phyloP scores from a whole-genome alignment of 2,329 filamentous ascomycete species.

The Knufia fluminis region DNA sequence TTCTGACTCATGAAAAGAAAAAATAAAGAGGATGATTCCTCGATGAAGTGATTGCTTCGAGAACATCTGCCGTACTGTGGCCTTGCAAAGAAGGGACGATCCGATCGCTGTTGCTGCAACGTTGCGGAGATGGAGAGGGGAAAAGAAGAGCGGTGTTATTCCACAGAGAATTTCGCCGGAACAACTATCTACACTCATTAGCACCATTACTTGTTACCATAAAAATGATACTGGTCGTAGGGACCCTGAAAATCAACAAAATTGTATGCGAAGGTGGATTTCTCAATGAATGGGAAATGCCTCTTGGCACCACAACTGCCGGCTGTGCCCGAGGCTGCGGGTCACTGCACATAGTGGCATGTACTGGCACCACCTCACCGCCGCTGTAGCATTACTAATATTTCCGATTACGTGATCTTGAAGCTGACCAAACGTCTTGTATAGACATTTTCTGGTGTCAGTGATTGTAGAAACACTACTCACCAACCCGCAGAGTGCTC shows the following conservation, averaged over 20 bases:
- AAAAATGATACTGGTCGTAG: slow-evolving; percentile 3
- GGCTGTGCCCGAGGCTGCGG: not conserved
- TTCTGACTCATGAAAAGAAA: slow-evolving; percentile 2
- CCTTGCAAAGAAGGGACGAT: not conserved
- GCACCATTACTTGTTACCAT: not conserved
- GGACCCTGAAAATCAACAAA: slow-evolving; percentile 2
- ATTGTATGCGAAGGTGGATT: slow-evolving; percentile 3
- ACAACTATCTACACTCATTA: slow-evolving; percentile 4
- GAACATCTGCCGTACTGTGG: slow-evolving; percentile 2
- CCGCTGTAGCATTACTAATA: slow-evolving; percentile 3
- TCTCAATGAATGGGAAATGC: slow-evolving; percentile 2
- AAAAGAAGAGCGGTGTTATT: slow-evolving; percentile 4
- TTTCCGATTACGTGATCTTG: not conserved
- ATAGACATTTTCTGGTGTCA: slow-evolving; percentile 3
- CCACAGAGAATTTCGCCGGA: slow-evolving; percentile 3
- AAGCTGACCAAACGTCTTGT: not conserved
- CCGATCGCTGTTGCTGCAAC: slow-evolving; percentile 2
- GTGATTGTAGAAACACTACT: slow-evolving; percentile 3
- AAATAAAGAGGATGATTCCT: not conserved
- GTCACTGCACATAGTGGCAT: slow-evolving; percentile 1
- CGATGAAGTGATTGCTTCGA: slow-evolving; percentile 1
- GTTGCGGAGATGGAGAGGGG: slow-evolving; percentile 1
- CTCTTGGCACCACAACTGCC: not conserved
- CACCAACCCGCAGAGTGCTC: slow-evolving; percentile 1
- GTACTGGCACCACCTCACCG: slow-evolving; percentile 1